phyloP scores from a whole-genome alignment of 371 early-diverging fungal genomes.

The Nematocida ironsii region DNA sequence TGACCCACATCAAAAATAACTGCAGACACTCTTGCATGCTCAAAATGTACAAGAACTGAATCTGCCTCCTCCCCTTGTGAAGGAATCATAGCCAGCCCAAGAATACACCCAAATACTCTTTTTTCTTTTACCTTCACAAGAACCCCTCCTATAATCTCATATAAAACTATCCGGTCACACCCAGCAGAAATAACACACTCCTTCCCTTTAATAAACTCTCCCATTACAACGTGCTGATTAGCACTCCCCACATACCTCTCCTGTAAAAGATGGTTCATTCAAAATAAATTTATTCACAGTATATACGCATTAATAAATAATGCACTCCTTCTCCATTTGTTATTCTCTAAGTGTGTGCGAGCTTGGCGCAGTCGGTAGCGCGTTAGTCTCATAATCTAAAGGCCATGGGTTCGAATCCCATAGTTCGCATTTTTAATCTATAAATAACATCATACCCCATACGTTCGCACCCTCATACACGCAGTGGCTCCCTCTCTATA shows the following conservation, averaged over 20 bases:
- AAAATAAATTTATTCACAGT: constrained; percentile 47
- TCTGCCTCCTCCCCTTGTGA: constrained; percentile 18
- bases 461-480: not conserved
- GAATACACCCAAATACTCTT: constrained; percentile 45
- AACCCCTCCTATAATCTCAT: not conserved
- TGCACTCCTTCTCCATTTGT: not conserved
- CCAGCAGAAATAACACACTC: constrained; percentile 16
- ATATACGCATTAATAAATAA: not conserved
- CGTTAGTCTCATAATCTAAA: constrained; percentile 71
- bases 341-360: constrained; percentile 37
- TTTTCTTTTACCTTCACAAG: constrained; percentile 50
- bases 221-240: constrained; percentile 23
- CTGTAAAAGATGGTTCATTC: constrained; percentile 52
- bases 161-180: constrained; percentile 45
- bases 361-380: constrained; percentile 70
- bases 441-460: not conserved
- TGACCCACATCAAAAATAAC: constrained; percentile 19
- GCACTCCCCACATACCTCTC: constrained; percentile 49
- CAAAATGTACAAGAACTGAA: constrained; percentile 42
- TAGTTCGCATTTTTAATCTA: constrained; percentile 61
- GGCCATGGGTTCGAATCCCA: constrained; percentile 71
- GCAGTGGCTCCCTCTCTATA: not conserved
- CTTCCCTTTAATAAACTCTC: constrained; percentile 24
- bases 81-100: not conserved
- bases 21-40: constrained; percentile 32